Conservation (phyloP, 768 basidiomycete species). For the Lentinula lateritia region DNA sequence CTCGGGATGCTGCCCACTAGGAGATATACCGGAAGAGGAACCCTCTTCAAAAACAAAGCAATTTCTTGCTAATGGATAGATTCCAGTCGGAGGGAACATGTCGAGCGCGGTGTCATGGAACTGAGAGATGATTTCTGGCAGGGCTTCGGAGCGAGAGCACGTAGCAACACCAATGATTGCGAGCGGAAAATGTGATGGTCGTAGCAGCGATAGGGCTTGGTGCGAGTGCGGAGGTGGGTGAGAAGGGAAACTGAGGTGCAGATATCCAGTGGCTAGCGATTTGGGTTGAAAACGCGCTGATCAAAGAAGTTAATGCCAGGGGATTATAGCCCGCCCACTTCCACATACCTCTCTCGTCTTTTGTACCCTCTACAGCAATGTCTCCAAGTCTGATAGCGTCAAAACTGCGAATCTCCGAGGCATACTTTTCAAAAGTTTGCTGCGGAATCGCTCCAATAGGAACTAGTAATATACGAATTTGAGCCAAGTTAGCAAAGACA, state of each 20-base stretch:
- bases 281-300: slow-evolving; percentile 81
- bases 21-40: slow-evolving; percentile 46
- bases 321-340: slow-evolving; percentile 1
- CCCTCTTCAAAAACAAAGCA: slow-evolving; percentile 87
- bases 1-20: slow-evolving; percentile 52
- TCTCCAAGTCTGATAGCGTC: slow-evolving; percentile 74
- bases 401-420: slow-evolving; percentile 67
- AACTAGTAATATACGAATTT: slow-evolving; percentile 78
- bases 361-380: slow-evolving; percentile 65
- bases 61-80: slow-evolving; percentile 74
- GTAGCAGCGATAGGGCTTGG: slow-evolving; percentile 62
- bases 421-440: slow-evolving; percentile 68
- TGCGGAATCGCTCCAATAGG: slow-evolving; percentile 77
- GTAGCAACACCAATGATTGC: slow-evolving; percentile 86
- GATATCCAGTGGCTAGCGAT: slow-evolving; percentile 64
- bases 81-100: slow-evolving; percentile 58
- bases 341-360: slow-evolving; percentile 67
- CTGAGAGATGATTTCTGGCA: slow-evolving; percentile 51
- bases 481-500: slow-evolving; percentile 79
- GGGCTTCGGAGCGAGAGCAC: slow-evolving; percentile 49
- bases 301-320: slow-evolving; percentile 9
- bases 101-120: slow-evolving; percentile 63
- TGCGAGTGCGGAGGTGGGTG: slow-evolving; percentile 73
- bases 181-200: slow-evolving; percentile 77
- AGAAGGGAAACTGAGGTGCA: slow-evolving; percentile 76